These are phyloP conservation scores for Microsporum audouinii DNA, from an alignment of 2,329 filamentous ascomycete species.

Conservation along the genomic window DNA sequence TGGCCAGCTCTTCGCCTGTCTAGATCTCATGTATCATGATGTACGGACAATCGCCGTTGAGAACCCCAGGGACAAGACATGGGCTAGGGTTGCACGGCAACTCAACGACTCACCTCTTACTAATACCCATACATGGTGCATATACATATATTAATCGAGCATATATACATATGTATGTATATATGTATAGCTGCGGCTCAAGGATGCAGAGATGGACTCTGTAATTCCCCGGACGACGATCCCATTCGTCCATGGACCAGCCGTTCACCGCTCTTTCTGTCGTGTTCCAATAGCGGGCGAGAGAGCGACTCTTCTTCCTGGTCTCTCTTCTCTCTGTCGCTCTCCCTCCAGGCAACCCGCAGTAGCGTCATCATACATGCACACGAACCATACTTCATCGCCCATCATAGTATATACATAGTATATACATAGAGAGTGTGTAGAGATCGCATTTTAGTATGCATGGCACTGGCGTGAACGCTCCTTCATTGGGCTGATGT, in stretches of 20 bases:
- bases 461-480: background rate
- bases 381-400: background rate
- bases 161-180: background rate
- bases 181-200: background rate
- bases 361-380: background rate
- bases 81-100: background rate
- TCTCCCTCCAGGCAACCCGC: background rate
- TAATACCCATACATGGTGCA: background rate
- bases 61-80: background rate
- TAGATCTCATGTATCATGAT: background rate
- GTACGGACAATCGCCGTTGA: background rate
- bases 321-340: background rate
- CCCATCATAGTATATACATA: background rate
- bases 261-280: slow-evolving; percentile 5
- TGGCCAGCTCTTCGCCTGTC: background rate
- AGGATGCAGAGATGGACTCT: background rate
- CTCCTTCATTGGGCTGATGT: background rate
- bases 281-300: slow-evolving; percentile 2
- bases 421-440: background rate
- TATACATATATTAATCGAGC: background rate
- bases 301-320: too few relatives aligned
- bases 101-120: background rate
- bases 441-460: background rate
- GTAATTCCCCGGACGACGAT: background rate
- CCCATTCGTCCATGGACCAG: slow-evolving; percentile 4